Evolutionary conservation across 257 asterid genomes (phyloP), one percentile per base, ranked within the genome.

Genomic region (Nicotiana tabacum): DNA sequence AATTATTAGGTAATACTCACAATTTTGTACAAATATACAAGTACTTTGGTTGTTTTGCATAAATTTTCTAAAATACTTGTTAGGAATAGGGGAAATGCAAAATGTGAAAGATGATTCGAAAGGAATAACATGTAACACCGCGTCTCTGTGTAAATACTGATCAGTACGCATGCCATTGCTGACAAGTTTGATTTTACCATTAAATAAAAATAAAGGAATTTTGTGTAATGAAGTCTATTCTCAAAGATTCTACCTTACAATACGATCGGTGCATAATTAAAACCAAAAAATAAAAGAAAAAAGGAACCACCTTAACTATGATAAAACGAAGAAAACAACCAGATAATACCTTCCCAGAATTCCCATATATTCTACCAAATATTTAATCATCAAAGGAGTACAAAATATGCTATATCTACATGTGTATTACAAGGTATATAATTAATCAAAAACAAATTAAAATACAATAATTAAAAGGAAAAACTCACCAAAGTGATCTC

Each of bases 321-420:
- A 13, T 74, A 27, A 48, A 48, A 51, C 9, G 62, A 74, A 39
- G 0, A 39, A 39, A 11, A 48, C 29, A 12, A 43, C 3, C 4
- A 43, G n/a, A 70, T 5, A 70, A 53, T 15, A 53, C 58, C 16
- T 11, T 27, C 62, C 29, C 27, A 61, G 15, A 79, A 79, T 79
- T 79, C 29, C 62, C 82, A 79, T 43, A 43, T 43, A 43, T 79
- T 78, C 74, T 48, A 13, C 29, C 61, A 79, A 79, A 79, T 61
- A 39, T 61, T 79, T 61, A 61, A 79, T 61, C 39, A 60, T 39
- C 32, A 78, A 35, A 43, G 15, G 32, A 61, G 82, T 58, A 79
- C 70, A 61, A 79, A 48, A 61, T 65, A 55, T 77, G 64, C 27
- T 51, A 77, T 77, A 79, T 79, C 74, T 58, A 79, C 70, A 79